Evolutionary conservation across 169 alveolate genomes (phyloP).

Genomic region (Eimeria mitis): DNA sequence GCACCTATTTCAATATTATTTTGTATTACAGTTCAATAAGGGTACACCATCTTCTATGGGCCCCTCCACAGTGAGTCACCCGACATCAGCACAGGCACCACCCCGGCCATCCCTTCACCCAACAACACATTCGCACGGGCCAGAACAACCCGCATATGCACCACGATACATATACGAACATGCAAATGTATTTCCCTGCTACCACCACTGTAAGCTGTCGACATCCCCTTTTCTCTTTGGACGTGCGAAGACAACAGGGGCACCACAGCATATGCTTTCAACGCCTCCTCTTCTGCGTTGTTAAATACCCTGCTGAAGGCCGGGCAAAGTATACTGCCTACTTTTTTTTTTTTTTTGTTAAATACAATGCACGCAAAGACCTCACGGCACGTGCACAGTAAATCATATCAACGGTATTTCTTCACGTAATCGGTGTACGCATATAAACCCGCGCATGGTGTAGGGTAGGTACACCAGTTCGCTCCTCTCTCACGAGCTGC

Average conservation of each 20-base stretch:
- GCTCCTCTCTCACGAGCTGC: neutral
- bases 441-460: neutral
- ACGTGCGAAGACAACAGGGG: neutral
- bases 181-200: neutral
- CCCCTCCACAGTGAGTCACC: neutral
- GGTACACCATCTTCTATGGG: neutral
- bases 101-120: neutral
- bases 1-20: constrained; percentile 5
- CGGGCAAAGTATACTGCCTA: constrained; percentile 18
- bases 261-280: neutral
- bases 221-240: constrained; percentile 29
- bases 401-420: neutral
- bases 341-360: neutral
- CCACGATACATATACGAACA: neutral
- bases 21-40: neutral
- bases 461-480: neutral
- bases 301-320: neutral
- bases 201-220: neutral
- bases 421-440: neutral
- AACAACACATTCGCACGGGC: neutral
- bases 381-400: neutral
- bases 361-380: neutral
- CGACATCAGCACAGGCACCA: neutral
- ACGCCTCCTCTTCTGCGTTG: constrained; percentile 21
- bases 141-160: neutral